A percentile compares a stretch with the other conserved stretches of the same genome.
Evolutionary conservation across 192 early-diverging fungal species (phyloP).

Genomic region (Allomyces javanicus): DNA sequence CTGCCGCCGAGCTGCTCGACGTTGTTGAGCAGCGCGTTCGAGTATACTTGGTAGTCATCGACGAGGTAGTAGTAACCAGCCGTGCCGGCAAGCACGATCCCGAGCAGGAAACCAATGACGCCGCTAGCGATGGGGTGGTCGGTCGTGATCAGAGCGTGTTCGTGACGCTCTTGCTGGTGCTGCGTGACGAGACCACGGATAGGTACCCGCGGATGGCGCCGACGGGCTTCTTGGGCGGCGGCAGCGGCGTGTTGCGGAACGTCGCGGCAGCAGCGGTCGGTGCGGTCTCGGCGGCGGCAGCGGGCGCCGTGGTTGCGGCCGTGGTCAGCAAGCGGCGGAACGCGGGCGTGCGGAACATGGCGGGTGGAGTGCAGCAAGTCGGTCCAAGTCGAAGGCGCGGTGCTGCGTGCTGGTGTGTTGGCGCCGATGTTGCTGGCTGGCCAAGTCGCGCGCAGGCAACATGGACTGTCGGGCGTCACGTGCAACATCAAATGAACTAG

Average conservation of each 20-base stretch:
- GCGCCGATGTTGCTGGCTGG: no score
- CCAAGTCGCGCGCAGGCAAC: no score
- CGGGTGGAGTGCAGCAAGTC: not conserved
- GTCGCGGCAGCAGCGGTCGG: conserved; percentile 1
- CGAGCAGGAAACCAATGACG: conserved; percentile 59
- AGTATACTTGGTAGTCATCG: conserved; percentile 65
- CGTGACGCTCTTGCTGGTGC: no score
- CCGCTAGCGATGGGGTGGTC: conserved; percentile 9
- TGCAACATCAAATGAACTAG: no score
- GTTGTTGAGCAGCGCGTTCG: conserved; percentile 41
- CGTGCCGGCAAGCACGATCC: conserved; percentile 48
- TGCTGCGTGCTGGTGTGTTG: no score
- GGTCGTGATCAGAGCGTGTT: no score
- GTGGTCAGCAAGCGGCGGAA: not conserved
- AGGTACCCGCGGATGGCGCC: conserved; percentile 1
- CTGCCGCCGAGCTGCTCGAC: conserved; percentile 43
- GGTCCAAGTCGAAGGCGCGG: no score
- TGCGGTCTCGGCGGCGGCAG: not conserved
- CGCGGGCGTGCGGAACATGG: conserved; percentile 5
- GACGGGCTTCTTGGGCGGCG: not conserved
- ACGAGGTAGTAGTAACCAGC: conserved; percentile 67
- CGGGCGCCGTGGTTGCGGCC: not conserved
- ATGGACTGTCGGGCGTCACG: no score
- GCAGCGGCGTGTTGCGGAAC: not conserved
- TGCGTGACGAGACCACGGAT: no score